Conservation (phyloP, 306 rosid species). For the Vigna nakashimae region DNA sequence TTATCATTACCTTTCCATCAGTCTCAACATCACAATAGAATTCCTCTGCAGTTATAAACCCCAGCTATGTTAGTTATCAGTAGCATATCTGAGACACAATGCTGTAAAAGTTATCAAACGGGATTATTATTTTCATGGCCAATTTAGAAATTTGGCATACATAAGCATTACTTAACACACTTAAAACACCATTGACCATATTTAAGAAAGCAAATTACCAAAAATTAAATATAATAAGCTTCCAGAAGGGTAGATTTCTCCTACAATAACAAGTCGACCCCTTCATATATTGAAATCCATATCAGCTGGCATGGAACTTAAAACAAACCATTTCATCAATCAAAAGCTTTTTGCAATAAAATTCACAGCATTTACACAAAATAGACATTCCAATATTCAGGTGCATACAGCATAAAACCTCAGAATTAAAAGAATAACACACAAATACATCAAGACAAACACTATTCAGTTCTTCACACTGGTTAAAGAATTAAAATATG, state of each 20-base stretch:
- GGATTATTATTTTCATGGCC: background rate
- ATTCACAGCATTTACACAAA: background rate
- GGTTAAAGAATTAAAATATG: too few species aligned
- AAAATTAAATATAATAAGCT: background rate
- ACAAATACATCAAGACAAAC: slow-evolving; percentile 1
- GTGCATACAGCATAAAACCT: slow-evolving; percentile 30
- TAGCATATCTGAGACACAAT: background rate
- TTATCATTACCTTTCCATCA: slow-evolving; percentile 65
- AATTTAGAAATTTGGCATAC: background rate
- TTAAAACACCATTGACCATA: background rate
- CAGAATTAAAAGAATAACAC: slow-evolving; percentile 27
- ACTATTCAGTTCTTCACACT: too few species aligned
- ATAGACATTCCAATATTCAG: background rate
- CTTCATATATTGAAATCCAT: background rate
- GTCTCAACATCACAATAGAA: slow-evolving; percentile 72
- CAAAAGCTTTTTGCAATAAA: slow-evolving; percentile 14
- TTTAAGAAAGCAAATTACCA: background rate
- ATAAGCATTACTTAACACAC: background rate
- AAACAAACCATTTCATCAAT: slow-evolving; percentile 1
- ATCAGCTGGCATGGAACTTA: background rate
- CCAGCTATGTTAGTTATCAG: slow-evolving; percentile 29
- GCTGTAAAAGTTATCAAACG: slow-evolving; percentile 9
- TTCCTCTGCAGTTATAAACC: slow-evolving; percentile 61
- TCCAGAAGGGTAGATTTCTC: background rate
- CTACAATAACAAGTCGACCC: background rate